Conservation (phyloP, 1,284 basidiomycete species). For the Ustilago sp. region DNA sequence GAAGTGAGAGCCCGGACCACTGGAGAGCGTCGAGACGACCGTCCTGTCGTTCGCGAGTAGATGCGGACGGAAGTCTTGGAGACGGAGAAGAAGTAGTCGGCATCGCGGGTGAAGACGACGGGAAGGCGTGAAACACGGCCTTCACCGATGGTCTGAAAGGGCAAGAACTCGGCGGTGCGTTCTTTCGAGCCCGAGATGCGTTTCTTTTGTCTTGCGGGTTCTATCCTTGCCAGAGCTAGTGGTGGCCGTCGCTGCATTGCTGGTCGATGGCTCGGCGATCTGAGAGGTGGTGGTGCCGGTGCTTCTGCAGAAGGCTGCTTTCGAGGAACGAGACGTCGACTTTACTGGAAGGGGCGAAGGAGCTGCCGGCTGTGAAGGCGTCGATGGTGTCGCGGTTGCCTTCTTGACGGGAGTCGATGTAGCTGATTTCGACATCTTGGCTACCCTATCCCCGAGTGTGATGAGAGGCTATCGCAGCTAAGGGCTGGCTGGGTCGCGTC, state of each 20-base stretch:
- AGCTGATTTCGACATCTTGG: conserved; percentile 28
- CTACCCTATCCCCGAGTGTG: background rate
- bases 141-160: conserved; percentile 47
- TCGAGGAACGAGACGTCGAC: conserved; percentile 11
- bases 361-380: conserved; percentile 15
- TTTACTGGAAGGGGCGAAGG: conserved; percentile 6
- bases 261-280: conserved; percentile 15
- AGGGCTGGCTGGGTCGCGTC: background rate
- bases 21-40: conserved; percentile 65
- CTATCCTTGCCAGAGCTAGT: conserved; percentile 15
- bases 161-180: conserved; percentile 29
- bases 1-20: conserved; percentile 48
- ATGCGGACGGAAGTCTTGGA: conserved; percentile 60
- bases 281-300: conserved; percentile 3
- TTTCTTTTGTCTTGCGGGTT: conserved; percentile 34
- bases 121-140: conserved; percentile 43
- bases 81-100: conserved; percentile 63
- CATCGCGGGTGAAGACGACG: conserved; percentile 52
- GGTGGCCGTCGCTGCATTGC: conserved; percentile 15
- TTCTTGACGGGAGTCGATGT: conserved; percentile 31
- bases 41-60: conserved; percentile 61
- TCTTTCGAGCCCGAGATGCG: conserved; percentile 20
- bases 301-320: conserved; percentile 11
- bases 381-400: conserved; percentile 15
- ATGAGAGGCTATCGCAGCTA: background rate